Evolutionary conservation across 306 rosid species (phyloP), one percentile per base, ranked within the genome.

Genomic region (Vigna mungo): DNA sequence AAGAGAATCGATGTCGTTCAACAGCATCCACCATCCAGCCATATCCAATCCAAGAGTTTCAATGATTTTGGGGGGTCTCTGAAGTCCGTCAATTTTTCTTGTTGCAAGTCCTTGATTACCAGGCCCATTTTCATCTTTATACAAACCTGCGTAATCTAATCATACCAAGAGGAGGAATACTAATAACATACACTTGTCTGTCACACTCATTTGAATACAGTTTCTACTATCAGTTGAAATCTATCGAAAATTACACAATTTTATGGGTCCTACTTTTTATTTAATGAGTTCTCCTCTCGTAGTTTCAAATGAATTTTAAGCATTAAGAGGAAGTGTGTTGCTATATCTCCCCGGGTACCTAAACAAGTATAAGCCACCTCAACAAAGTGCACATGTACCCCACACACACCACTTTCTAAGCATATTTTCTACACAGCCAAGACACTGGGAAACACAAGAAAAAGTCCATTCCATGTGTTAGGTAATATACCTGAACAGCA

Each of bases 401-500:
- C 34, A 67, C 44, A 71, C 11, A 56, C 23, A 74, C 56, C 46
- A 74, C 47, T 13, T 66, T 62, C 77, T 21, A 52, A 72, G 62
- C 59, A 61, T 41, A n/a, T 25, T 36, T 36, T 47, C 21, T 23
- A 34, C 23, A n/a, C 64, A 65, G 44, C 36, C 36, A 2, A 39
- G n/a, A 23, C 79, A 11, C 9, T 9, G 43, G 21, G 43, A 67
- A 81, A 32, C 70, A 63, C 64, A 14, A 8, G 65, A 36, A 7
- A 12, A 23, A 15, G 39, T 51, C 71, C 20, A 44, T 73, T 59
- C 65, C 36, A 61, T 56, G 65, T 41, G 75, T 47, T 16, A 77
- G 43, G 77, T 68, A 85, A 37, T 30, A 63, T 86, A 95, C 99
- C 99, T 92, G 96, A 81, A 95, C 95, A 77, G 97, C 92, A 74